Conservation (phyloP, 1,139 yeast genomes). For the Blastobotrys buckinghamii region DNA sequence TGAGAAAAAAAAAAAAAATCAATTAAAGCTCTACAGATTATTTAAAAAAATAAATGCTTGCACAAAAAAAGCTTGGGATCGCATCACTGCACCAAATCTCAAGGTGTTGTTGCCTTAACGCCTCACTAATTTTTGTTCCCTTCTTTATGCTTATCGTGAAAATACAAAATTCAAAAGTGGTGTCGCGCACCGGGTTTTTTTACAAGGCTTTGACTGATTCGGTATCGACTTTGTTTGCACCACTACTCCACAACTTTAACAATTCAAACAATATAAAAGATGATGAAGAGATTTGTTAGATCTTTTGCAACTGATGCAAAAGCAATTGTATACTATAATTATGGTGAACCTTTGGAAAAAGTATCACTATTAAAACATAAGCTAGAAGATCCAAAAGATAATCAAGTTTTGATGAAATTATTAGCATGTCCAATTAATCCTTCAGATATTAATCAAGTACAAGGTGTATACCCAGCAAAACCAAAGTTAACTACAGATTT, state of each 20-base stretch:
- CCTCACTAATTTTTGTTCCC: too few relatives aligned
- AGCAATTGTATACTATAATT: slow-evolving; percentile 25
- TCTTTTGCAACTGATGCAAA: slow-evolving; percentile 13
- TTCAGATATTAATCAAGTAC: slow-evolving; percentile 82
- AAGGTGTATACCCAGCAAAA: slow-evolving; percentile 88
- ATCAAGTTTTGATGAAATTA: slow-evolving; percentile 51
- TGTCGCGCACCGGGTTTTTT: too few relatives aligned
- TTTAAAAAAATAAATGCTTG: not conserved
- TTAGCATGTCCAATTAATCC: slow-evolving; percentile 92
- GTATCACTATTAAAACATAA: slow-evolving; percentile 11
- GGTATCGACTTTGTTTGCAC: not conserved
- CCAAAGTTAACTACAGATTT: slow-evolving; percentile 54
- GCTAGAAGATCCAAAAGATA: slow-evolving; percentile 30
- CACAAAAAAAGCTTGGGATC: not conserved
- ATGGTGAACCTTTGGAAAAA: slow-evolving; percentile 31
- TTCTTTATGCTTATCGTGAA: too few relatives aligned
- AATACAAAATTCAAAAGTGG: too few relatives aligned
- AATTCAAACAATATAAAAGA: not conserved
- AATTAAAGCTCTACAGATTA: not conserved
- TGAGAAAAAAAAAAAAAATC: not conserved
- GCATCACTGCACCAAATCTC: too few relatives aligned
- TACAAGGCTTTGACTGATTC: too few relatives aligned
- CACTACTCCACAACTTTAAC: not conserved
- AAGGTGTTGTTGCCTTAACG: too few relatives aligned
- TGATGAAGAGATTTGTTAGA: slow-evolving; percentile 2